Evolutionary conservation across 1,284 basidiomycete species (phyloP).

Genomic region (Kwoniella shivajii): DNA sequence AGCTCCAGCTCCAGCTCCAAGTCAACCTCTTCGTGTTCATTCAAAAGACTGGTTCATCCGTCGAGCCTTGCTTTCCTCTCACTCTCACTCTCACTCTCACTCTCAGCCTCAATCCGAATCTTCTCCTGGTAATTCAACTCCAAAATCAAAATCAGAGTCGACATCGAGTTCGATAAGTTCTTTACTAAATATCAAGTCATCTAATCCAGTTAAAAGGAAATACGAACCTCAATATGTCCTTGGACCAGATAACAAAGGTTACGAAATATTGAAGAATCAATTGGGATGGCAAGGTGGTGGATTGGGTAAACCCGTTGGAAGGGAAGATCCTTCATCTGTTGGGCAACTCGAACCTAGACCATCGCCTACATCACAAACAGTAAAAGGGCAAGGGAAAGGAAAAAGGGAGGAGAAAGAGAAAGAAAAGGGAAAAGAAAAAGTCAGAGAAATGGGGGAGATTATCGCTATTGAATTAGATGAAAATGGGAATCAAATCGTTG

Average conservation of each 20-base stretch:
- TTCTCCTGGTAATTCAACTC: background rate
- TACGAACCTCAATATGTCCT: constrained; percentile 36
- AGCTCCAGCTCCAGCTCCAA: background rate
- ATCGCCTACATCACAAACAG: background rate
- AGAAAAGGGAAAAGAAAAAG: background rate
- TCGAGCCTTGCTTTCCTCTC: constrained; percentile 34
- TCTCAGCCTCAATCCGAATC: background rate
- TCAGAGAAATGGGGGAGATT: too few species aligned
- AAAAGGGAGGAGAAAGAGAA: background rate
- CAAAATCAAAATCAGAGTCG: background rate
- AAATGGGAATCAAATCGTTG: constrained; percentile 18
- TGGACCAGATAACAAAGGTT: constrained; percentile 50
- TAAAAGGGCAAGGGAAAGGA: background rate
- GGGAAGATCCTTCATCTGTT: constrained; percentile 8
- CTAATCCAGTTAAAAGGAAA: background rate
- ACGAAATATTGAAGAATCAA: constrained; percentile 34
- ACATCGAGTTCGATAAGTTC: constrained; percentile 26
- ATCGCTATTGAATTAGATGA: constrained; percentile 12
- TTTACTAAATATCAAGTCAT: constrained; percentile 30
- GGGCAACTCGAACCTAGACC: background rate
- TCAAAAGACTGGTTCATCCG: constrained; percentile 51
- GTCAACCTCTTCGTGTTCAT: constrained; percentile 30
- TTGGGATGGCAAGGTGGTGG: constrained; percentile 50
- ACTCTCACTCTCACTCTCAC: constrained; percentile 2
- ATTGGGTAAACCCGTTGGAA: constrained; percentile 37